phyloP scores from a whole-genome alignment of 306 rosid genomes.

The Pterocarpus macrocarpus region DNA sequence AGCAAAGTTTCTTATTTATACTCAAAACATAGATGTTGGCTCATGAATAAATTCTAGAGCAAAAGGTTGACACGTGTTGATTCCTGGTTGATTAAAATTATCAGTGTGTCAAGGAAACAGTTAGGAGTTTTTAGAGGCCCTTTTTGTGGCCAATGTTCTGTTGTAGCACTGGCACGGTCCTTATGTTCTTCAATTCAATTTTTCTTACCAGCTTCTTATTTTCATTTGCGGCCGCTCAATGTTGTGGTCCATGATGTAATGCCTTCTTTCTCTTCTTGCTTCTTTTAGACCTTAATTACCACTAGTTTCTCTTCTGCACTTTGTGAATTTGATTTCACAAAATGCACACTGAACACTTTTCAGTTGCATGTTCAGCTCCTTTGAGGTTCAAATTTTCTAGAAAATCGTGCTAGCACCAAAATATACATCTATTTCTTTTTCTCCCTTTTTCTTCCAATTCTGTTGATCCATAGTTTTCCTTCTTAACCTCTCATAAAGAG shows the following conservation, averaged over 20 bases:
- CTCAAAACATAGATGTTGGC: slow-evolving; percentile 29
- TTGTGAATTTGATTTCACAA: neutral
- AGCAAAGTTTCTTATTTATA: slow-evolving; percentile 54
- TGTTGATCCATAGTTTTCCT: slow-evolving; percentile 4
- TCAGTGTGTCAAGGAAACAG: slow-evolving; percentile 35
- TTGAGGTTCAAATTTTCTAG: slow-evolving; percentile 47
- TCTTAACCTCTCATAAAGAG: neutral
- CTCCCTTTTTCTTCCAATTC: slow-evolving; percentile 16
- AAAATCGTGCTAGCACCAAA: slow-evolving; percentile 39
- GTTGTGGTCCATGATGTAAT: slow-evolving; percentile 47
- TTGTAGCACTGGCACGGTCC: slow-evolving; percentile 38
- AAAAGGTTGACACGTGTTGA: slow-evolving; percentile 57
- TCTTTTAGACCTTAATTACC: slow-evolving; percentile 11
- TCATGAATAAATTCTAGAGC: slow-evolving; percentile 38
- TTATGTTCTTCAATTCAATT: slow-evolving; percentile 25
- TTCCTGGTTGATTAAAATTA: slow-evolving; percentile 42
- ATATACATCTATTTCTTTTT: neutral
- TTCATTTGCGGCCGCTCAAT: slow-evolving; percentile 31
- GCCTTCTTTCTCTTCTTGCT: slow-evolving; percentile 5
- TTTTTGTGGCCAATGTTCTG: slow-evolving; percentile 46
- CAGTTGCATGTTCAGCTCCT: slow-evolving; percentile 31
- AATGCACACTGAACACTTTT: slow-evolving; percentile 23
- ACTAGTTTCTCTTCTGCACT: neutral
- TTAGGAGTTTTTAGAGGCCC: slow-evolving; percentile 46
- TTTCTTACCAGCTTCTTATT: neutral